Evolutionary conservation across 129 eudicot genomes (phyloP).

Genomic region (Calendula officinalis): DNA sequence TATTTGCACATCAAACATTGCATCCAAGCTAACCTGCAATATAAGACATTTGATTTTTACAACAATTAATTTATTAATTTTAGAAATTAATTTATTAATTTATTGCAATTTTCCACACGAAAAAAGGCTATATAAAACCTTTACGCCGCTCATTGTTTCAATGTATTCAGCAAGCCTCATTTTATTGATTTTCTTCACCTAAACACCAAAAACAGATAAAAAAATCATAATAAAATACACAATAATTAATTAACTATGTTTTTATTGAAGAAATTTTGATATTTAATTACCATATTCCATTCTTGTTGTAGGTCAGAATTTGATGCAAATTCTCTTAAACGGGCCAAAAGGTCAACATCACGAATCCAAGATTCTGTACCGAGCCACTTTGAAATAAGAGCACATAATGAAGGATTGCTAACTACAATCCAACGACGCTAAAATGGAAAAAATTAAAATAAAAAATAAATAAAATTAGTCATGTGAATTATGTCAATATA

Average conservation of each 20-base stretch:
- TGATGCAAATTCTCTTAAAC: slow-evolving; percentile 43
- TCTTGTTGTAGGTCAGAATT: slow-evolving; percentile 48
- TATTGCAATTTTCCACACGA: not conserved
- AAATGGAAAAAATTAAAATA: slow-evolving; percentile 7
- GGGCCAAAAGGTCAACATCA: slow-evolving; percentile 43
- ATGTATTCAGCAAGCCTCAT: slow-evolving; percentile 62
- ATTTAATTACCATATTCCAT: slow-evolving; percentile 44
- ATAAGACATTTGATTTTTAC: not conserved
- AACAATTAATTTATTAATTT: too few species aligned
- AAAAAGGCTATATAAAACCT: slow-evolving; percentile 30
- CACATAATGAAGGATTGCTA: slow-evolving; percentile 56
- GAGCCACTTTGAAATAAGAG: slow-evolving; percentile 57
- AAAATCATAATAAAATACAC: not conserved
- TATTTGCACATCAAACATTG: slow-evolving; percentile 63
- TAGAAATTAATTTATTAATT: slow-evolving; percentile 3
- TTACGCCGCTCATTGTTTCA: slow-evolving; percentile 52
- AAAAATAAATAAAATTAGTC: slow-evolving; percentile 3
- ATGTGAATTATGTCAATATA: slow-evolving; percentile 12
- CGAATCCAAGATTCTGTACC: slow-evolving; percentile 59
- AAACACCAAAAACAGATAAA: slow-evolving; percentile 11
- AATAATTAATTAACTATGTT: not conserved
- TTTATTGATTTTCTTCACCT: slow-evolving; percentile 58
- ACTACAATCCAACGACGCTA: slow-evolving; percentile 69
- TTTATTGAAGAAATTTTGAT: not conserved
- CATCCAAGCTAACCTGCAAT: slow-evolving; percentile 59